These are phyloP conservation scores for Vaccinium myrtillus DNA, from an alignment of 148 eudicot genomes.

Conservation along the genomic window DNA sequence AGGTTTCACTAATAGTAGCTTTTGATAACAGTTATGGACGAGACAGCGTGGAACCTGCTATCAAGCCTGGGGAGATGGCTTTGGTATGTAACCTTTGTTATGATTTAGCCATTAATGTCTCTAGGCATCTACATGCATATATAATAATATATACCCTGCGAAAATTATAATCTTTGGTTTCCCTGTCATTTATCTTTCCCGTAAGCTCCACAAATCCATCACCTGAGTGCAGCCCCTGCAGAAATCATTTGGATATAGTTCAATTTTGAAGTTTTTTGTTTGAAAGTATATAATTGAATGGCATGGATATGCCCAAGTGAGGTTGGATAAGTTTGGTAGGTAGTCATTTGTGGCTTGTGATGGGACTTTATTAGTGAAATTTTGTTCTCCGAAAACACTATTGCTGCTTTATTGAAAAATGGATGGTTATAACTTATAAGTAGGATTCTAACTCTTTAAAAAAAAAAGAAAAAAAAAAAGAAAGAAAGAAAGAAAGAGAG, in stretches of 20 bases:
- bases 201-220: neutral
- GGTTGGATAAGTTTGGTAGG: neutral
- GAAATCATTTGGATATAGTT: neutral
- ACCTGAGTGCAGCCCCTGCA: neutral
- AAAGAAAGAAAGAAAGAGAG: too few relatives aligned
- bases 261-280: neutral
- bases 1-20: constrained; percentile 6
- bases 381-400: neutral
- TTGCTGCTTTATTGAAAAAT: neutral
- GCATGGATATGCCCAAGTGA: neutral
- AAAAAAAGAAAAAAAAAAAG: neutral
- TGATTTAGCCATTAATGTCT: neutral
- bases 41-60: constrained; percentile 81
- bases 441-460: neutral
- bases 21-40: constrained; percentile 70
- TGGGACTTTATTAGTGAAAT: neutral
- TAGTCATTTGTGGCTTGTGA: neutral
- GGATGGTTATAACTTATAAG: neutral
- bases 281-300: neutral
- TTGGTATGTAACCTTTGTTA: constrained; percentile 50
- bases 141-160: too few relatives aligned
- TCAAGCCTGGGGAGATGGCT: constrained; percentile 88
- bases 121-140: neutral
- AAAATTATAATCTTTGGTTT: neutral
- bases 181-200: neutral